phyloP scores from a whole-genome alignment of 345 rosid species.

The Euphorbia tirucalli region DNA sequence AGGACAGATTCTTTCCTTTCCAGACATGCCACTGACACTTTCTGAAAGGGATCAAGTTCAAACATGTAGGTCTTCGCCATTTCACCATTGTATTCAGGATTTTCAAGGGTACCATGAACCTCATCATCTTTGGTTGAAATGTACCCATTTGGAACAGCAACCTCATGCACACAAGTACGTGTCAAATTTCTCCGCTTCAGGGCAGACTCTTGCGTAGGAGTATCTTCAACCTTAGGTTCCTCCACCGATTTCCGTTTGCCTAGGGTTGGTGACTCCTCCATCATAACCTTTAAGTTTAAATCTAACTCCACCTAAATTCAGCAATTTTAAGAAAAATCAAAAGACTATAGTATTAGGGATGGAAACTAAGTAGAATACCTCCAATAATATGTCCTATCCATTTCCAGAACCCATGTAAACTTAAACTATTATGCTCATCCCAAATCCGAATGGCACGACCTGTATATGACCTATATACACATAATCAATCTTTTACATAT shows the following conservation, averaged over 20 bases:
- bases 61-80: constrained; percentile 80
- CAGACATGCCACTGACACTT: constrained; percentile 77
- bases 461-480: too few species aligned
- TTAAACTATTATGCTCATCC: background rate
- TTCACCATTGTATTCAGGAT: constrained; percentile 65
- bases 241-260: constrained; percentile 52
- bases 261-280: constrained; percentile 7
- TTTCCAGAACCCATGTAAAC: background rate
- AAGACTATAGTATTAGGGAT: background rate
- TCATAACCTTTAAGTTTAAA: background rate
- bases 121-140: constrained; percentile 53
- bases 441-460: background rate
- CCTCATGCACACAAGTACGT: constrained; percentile 90
- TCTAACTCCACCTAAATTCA: background rate
- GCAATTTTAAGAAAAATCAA: background rate
- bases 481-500: too few species aligned
- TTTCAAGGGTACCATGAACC: constrained; percentile 63
- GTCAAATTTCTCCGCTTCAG: constrained; percentile 47
- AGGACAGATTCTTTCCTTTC: constrained; percentile 92
- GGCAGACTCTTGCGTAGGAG: constrained; percentile 38
- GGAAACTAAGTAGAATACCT: background rate
- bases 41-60: constrained; percentile 87
- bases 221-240: constrained; percentile 27
- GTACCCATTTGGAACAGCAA: constrained; percentile 74
- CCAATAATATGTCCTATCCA: background rate